Evolutionary conservation across 2,329 filamentous ascomycete species (phyloP).

Genomic region (Cordyceps javanica): DNA sequence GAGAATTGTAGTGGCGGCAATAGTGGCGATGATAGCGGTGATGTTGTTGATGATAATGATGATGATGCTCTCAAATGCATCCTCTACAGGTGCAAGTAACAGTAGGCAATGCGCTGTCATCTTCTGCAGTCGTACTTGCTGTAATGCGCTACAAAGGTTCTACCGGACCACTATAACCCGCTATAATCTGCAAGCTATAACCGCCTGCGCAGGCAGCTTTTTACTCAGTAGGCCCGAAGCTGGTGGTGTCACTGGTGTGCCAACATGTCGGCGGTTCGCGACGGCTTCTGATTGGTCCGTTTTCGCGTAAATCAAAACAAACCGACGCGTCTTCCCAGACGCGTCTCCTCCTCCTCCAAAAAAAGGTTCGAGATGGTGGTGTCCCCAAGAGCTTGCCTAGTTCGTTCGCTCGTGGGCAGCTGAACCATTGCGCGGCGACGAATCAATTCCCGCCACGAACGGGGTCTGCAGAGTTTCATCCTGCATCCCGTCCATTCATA

Average conservation of each 20-base stretch:
- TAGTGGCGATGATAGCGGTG: too few relatives aligned
- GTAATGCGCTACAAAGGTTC: neutral
- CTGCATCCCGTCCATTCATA: too few relatives aligned
- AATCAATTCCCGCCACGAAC: constrained; percentile 5
- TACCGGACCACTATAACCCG: neutral
- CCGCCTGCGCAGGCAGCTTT: too few relatives aligned
- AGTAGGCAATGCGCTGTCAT: too few relatives aligned
- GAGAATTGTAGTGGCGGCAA: too few relatives aligned
- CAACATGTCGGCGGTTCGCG: neutral
- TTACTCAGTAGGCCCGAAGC: too few relatives aligned
- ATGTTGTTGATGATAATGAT: too few relatives aligned
- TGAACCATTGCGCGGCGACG: neutral
- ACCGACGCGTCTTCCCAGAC: constrained; percentile 14
- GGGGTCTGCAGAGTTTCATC: constrained; percentile 2
- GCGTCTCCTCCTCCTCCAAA: constrained; percentile 1
- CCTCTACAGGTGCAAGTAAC: too few relatives aligned
- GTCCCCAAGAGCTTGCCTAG: too few relatives aligned
- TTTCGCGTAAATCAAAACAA: constrained; percentile 12
- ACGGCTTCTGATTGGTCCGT: constrained; percentile 7
- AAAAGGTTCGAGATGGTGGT: neutral
- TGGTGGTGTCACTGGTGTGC: neutral
- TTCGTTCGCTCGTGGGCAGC: neutral
- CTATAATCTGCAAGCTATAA: too few relatives aligned
- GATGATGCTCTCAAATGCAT: too few relatives aligned
- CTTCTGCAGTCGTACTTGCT: neutral